Conservation (phyloP, 176 grass and related monocot genomes). For the Otatea glauca region DNA sequence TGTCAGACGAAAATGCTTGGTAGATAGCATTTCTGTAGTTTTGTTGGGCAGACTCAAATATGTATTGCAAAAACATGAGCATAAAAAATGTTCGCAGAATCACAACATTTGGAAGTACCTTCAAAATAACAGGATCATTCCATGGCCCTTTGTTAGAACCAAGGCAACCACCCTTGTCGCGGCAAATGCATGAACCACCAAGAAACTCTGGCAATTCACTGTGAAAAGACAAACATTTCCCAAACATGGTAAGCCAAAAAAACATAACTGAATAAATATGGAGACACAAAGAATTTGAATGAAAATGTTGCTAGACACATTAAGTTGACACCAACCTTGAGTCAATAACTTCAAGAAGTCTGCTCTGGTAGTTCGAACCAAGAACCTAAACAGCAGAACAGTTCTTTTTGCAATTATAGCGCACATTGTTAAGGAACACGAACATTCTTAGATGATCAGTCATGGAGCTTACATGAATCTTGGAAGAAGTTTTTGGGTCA, state of each 20-base stretch:
- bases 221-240: slow-evolving; percentile 26
- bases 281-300: neutral
- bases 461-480: slow-evolving; percentile 75
- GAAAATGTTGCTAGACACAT: neutral
- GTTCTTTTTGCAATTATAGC: neutral
- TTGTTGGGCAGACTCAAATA: neutral
- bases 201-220: slow-evolving; percentile 89
- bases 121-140: slow-evolving; percentile 76
- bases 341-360: slow-evolving; percentile 78
- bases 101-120: slow-evolving; percentile 39
- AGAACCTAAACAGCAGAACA: slow-evolving; percentile 61
- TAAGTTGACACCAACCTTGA: slow-evolving; percentile 54
- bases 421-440: neutral
- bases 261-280: neutral
- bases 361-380: slow-evolving; percentile 74
- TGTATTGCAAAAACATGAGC: neutral
- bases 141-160: slow-evolving; percentile 83
- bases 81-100: neutral
- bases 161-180: slow-evolving; percentile 72
- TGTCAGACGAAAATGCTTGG: neutral
- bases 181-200: slow-evolving; percentile 77
- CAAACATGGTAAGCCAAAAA: neutral
- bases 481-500: slow-evolving; percentile 84
- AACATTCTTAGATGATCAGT: slow-evolving; percentile 5
- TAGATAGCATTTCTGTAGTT: neutral